Conservation (phyloP, 2,329 filamentous ascomycete species). For the Diaporthe sp. region DNA sequence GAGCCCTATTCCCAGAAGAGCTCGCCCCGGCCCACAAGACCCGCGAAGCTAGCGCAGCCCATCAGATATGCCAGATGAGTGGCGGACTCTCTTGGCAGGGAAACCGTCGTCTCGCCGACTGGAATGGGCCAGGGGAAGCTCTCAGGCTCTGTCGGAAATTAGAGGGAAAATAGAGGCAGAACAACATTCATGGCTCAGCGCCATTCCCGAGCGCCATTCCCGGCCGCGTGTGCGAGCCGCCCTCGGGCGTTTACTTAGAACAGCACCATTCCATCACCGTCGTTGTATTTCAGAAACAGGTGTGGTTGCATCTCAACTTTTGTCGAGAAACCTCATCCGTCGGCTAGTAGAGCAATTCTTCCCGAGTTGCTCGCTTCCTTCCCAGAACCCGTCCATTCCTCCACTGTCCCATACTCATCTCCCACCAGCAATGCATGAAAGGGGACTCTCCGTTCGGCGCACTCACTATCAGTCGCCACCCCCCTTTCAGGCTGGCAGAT, state of each 20-base stretch:
- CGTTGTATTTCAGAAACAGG: background rate
- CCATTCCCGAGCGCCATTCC: slow-evolving; percentile 7
- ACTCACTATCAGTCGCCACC: background rate
- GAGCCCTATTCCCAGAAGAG: background rate
- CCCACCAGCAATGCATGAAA: background rate
- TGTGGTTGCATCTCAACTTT: background rate
- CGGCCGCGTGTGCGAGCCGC: background rate
- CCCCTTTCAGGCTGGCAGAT: background rate
- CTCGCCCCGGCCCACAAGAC: background rate
- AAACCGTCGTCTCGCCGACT: background rate
- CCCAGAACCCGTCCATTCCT: slow-evolving; percentile 15
- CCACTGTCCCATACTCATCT: background rate
- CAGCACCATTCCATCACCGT: slow-evolving; percentile 19
- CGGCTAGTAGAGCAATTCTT: too few relatives aligned
- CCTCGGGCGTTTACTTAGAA: background rate
- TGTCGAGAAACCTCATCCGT: background rate
- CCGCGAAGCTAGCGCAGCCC: background rate
- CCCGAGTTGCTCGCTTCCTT: background rate
- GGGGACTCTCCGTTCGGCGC: background rate
- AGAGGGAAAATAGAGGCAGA: background rate
- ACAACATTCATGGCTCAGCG: background rate
- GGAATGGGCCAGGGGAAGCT: slow-evolving; percentile 5
- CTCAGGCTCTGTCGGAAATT: too few relatives aligned
- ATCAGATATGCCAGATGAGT: slow-evolving; percentile 1
- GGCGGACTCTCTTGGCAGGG: background rate